Conservation (phyloP, 2,329 filamentous ascomycete genomes). For the Bimuria novae-zelandiae region DNA sequence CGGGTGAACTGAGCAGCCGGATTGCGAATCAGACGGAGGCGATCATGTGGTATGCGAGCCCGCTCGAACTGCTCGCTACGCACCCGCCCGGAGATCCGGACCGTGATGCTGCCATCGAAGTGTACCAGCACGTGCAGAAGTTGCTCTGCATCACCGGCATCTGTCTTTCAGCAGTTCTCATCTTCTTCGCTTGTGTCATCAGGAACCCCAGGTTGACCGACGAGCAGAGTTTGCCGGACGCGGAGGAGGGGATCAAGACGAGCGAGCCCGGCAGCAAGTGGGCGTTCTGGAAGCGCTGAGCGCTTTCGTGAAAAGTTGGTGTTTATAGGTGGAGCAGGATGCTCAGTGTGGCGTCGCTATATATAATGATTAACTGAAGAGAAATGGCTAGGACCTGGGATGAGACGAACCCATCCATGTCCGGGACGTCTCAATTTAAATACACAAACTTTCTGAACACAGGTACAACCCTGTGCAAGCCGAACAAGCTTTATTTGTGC, state of each 20-base stretch:
- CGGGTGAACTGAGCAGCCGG: constrained; percentile 48
- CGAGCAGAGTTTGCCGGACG: constrained; percentile 52
- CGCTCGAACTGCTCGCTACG: constrained; percentile 43
- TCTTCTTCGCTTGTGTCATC: constrained; percentile 52
- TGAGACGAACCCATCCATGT: no score
- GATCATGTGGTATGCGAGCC: constrained; percentile 47
- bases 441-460: no score
- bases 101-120: constrained; percentile 50
- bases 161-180: constrained; percentile 53
- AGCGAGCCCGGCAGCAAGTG: constrained; percentile 6
- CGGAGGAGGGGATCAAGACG: constrained; percentile 31
- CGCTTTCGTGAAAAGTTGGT: no score
- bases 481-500: no score
- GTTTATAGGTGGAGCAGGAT: no score
- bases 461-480: no score
- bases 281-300: constrained; percentile 12
- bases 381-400: no score
- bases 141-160: constrained; percentile 58
- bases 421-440: no score
- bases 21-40: constrained; percentile 50
- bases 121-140: constrained; percentile 53
- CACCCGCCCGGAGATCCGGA: constrained; percentile 53
- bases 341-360: no score
- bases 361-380: no score
- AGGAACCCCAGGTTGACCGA: constrained; percentile 53